Evolutionary conservation across 805 yeast genomes (phyloP), one percentile per base, ranked within the genome.

Genomic region (Lipomyces oligophaga): DNA sequence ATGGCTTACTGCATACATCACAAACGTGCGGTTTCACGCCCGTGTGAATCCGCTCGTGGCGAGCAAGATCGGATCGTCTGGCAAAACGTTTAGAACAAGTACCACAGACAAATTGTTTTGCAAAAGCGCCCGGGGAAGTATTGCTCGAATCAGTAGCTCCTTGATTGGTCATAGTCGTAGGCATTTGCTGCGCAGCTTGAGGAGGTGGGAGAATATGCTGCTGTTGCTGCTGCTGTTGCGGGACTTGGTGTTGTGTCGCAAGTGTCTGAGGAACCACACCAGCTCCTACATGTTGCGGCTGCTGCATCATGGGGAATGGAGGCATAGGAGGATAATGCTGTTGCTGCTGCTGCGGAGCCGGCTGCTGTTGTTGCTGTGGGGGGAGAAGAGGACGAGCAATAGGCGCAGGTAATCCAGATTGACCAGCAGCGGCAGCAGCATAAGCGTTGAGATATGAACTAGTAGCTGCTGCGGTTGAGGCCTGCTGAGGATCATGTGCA

Each of bases 61-160:
- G 72, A 4, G 83, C 79, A 79, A 87, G 79, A 60, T 87, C 89
- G 33, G 86, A 79, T 60, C 85, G 77, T 18, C 89, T 88, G 15
- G 82, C 78, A 62, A 87, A 87, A 3, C 75, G 59, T 58, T 81
- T 79, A 0, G 77, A 78, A 64, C 96, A 87, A 16, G 62, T 58
- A 18, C 57, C 51, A 54, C 71, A 67, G 1, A 43, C 50, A 47
- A 58, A 67, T 43, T 58, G 63, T 42, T 62, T 60, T 37, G 47
- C 15, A 15, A 47, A 49, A 31, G 38, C 47, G 16, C 34, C 27
- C n/a, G 32, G 34, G 10, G 45, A 34, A 7, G 26, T 31, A n/a
- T n/a, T n/a, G n/a, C n/a, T n/a, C n/a, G n/a, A n/a, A n/a, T n/a
- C n/a, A n/a, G n/a, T n/a, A n/a, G 41, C 51, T 8, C 36, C 43